A percentile compares a stretch with the other conserved stretches of the same genome.
These are phyloP conservation scores for Chlorophyllum brunneum DNA, from an alignment of 768 basidiomycete species.

Conservation along the genomic window DNA sequence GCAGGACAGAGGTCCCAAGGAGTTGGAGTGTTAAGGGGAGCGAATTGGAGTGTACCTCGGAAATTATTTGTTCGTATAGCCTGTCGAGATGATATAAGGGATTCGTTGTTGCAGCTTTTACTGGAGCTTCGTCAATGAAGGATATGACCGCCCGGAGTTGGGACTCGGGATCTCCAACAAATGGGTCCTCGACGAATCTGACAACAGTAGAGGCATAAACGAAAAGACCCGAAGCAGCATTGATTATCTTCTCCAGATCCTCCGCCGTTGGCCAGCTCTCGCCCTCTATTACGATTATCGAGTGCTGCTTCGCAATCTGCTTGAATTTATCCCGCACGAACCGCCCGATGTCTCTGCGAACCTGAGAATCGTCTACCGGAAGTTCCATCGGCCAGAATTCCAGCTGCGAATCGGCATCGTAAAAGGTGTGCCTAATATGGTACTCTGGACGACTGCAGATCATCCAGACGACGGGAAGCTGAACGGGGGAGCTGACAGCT, in stretches of 20 bases:
- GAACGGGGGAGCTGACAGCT: neutral
- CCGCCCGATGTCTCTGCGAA: constrained; percentile 1
- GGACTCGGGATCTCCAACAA: neutral
- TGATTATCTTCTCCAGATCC: constrained; percentile 9
- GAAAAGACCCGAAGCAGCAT: constrained; percentile 14
- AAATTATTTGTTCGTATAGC: neutral
- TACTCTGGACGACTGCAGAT: constrained; percentile 16
- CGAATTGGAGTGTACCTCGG: neutral
- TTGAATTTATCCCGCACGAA: neutral
- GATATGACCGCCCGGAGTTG: neutral
- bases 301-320: neutral
- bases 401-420: neutral
- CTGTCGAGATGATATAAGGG: constrained; percentile 4
- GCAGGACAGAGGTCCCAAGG: neutral
- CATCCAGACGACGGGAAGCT: constrained; percentile 14
- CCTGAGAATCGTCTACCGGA: constrained; percentile 2
- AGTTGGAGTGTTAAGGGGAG: neutral
- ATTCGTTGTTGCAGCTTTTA: neutral
- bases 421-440: constrained; percentile 8
- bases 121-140: constrained; percentile 3
- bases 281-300: neutral
- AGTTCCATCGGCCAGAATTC: constrained; percentile 1
- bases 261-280: constrained; percentile 13
- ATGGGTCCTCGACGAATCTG: constrained; percentile 16
- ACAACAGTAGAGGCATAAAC: constrained; percentile 14